Conservation (phyloP, 1,284 basidiomycete genomes). For the Austropuccinia psidii region DNA sequence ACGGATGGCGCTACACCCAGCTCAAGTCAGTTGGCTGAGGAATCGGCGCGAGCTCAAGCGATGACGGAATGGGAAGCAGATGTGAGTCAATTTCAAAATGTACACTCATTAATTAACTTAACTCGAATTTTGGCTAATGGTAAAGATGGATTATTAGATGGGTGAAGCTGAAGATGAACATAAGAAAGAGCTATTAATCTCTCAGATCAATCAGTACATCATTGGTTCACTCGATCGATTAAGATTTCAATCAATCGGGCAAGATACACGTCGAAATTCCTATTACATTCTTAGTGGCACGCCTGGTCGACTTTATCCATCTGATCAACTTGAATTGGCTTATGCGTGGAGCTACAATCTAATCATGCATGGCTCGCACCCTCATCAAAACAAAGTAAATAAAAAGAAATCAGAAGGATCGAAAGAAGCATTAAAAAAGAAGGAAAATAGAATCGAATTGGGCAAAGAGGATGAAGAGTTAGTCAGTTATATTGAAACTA, state of each 20-base stretch:
- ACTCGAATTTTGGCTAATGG: neutral
- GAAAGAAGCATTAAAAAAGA: neutral
- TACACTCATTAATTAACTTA: neutral
- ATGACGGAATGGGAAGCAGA: constrained; percentile 31
- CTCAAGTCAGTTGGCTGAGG: constrained; percentile 4
- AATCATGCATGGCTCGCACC: constrained; percentile 33
- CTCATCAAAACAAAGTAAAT: constrained; percentile 7
- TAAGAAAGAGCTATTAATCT: constrained; percentile 9
- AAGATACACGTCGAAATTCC: constrained; percentile 21
- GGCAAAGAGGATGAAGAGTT: constrained; percentile 1
- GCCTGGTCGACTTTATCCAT: constrained; percentile 23
- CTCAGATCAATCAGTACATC: constrained; percentile 21
- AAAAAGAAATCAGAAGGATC: neutral
- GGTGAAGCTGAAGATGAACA: constrained; percentile 25
- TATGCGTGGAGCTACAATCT: constrained; percentile 36
- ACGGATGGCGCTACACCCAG: neutral
- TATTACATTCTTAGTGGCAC: constrained; percentile 35
- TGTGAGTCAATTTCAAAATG: too few species aligned
- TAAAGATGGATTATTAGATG: neutral
- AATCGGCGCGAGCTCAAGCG: constrained; percentile 14
- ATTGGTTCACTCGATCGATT: constrained; percentile 20
- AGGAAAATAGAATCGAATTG: neutral
- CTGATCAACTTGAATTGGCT: constrained; percentile 18
- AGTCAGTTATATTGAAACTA: constrained; percentile 15
- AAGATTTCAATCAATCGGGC: constrained; percentile 32